phyloP scores from a whole-genome alignment of 805 yeast genomes.

The Candida orba region DNA sequence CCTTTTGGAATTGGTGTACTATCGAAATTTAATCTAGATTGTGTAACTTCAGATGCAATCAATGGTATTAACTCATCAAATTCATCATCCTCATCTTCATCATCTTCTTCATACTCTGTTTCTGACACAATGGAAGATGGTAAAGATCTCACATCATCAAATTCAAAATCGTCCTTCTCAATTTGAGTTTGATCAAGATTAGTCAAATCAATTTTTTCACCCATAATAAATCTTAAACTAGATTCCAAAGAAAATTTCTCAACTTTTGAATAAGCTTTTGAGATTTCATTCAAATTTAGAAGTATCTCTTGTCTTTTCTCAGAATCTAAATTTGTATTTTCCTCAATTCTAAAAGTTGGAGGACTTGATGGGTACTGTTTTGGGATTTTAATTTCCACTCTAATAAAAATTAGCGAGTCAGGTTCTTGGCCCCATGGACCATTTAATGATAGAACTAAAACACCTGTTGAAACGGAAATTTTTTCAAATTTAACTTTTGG shows the following conservation, averaged over 20 bases:
- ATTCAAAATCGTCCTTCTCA: slow-evolving; percentile 28
- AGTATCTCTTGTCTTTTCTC: slow-evolving; percentile 45
- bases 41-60: slow-evolving; percentile 5
- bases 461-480: slow-evolving; percentile 84
- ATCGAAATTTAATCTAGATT: slow-evolving; percentile 41
- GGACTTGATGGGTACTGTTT: slow-evolving; percentile 57
- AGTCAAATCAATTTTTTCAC: slow-evolving; percentile 58
- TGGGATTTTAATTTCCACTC: slow-evolving; percentile 70
- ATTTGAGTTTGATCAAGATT: slow-evolving; percentile 29
- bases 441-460: slow-evolving; percentile 62
- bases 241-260: slow-evolving; percentile 73
- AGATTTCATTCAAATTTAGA: slow-evolving; percentile 44
- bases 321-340: slow-evolving; percentile 58
- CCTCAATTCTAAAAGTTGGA: slow-evolving; percentile 66
- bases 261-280: slow-evolving; percentile 46
- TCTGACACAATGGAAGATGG: slow-evolving; percentile 19
- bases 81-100: slow-evolving; percentile 22
- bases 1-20: slow-evolving; percentile 89
- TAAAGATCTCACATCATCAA: slow-evolving; percentile 24
- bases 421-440: slow-evolving; percentile 62
- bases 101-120: slow-evolving; percentile 25
- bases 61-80: slow-evolving; percentile 23
- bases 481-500: slow-evolving; percentile 82
- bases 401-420: slow-evolving; percentile 47
- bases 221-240: slow-evolving; percentile 68